These are phyloP conservation scores for Colletotrichum sublineola DNA, from an alignment of 2,329 filamentous ascomycete species.

Conservation along the genomic window DNA sequence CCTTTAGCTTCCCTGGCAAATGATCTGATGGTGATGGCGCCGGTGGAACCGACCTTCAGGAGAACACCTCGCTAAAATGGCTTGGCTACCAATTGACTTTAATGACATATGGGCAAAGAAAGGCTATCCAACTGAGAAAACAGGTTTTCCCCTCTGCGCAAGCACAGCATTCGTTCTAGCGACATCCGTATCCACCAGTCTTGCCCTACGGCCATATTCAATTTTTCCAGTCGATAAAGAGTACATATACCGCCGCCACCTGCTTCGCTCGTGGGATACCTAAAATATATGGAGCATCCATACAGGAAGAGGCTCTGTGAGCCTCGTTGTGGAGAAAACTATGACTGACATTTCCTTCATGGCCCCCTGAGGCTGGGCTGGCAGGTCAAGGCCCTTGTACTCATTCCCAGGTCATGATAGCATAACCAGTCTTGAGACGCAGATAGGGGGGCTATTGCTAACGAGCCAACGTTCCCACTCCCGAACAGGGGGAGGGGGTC, in stretches of 20 bases:
- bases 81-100: conserved; percentile 9
- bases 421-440: conserved; percentile 28
- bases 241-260: background rate
- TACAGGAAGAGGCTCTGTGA: background rate
- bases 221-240: conserved; percentile 21
- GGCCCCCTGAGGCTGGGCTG: conserved; percentile 2
- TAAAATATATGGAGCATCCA: too few species aligned
- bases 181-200: conserved; percentile 32
- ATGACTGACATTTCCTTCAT: conserved; percentile 11
- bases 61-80: conserved; percentile 24
- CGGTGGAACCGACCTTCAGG: conserved; percentile 11
- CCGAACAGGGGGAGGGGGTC: conserved; percentile 25
- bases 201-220: conserved; percentile 33
- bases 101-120: conserved; percentile 3
- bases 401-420: conserved; percentile 15
- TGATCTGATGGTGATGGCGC: conserved; percentile 34
- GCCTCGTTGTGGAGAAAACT: conserved; percentile 5
- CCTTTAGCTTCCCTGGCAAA: conserved; percentile 29
- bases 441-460: conserved; percentile 15
- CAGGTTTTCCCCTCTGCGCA: background rate
- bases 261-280: conserved; percentile 6
- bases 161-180: background rate
- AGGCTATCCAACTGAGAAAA: background rate
- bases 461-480: conserved; percentile 28
- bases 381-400: conserved; percentile 17